phyloP scores from a whole-genome alignment of 306 rosid species.

The Pyrus communis region DNA sequence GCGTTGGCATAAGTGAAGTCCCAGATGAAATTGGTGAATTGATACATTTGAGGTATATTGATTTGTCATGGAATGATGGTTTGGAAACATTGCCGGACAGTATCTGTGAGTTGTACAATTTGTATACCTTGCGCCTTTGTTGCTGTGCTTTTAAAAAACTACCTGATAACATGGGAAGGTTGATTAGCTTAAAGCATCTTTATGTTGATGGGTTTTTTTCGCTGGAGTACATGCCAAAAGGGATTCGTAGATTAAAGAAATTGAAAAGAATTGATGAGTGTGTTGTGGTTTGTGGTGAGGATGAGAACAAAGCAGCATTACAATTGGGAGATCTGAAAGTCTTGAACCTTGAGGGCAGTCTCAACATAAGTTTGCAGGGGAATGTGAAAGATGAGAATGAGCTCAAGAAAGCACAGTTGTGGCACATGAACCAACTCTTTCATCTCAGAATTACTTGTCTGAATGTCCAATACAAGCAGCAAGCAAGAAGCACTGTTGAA shows the following conservation, averaged over 20 bases:
- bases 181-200: no score
- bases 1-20: rapidly evolving
- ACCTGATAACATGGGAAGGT: not conserved
- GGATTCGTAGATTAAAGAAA: no score
- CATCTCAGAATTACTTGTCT: rapidly evolving
- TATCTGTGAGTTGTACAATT: not conserved
- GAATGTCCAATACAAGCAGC: not conserved
- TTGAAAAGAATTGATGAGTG: not conserved
- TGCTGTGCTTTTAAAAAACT: rapidly evolving
- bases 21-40: not conserved
- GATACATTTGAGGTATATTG: not conserved
- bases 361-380: no score
- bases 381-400: no score
- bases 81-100: rapidly evolving
- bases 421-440: no score
- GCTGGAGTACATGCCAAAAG: no score
- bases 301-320: not conserved
- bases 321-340: not conserved
- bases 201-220: rapidly evolving
- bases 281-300: not conserved
- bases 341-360: not conserved
- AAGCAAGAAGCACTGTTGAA: not conserved
- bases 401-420: no score
- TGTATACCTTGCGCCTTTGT: not conserved
- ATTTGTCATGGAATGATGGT: rapidly evolving